Evolutionary conservation across 768 basidiomycete species (phyloP).

Genomic region (Boletus reticuloceps): DNA sequence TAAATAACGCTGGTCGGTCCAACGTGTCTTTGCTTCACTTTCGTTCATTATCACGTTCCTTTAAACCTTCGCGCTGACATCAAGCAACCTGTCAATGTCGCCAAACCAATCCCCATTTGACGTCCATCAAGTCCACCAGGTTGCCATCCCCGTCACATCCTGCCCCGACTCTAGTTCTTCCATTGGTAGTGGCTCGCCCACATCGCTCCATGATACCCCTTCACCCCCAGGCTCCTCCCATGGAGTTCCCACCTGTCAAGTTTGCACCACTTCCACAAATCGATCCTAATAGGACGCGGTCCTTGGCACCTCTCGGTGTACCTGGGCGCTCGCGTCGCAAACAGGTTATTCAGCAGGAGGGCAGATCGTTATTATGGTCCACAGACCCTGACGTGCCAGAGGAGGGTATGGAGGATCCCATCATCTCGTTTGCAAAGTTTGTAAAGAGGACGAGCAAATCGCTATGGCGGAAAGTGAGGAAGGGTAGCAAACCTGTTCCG

Average conservation of each 20-base stretch:
- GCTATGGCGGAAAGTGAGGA: conserved; percentile 49
- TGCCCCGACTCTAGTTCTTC: conserved; percentile 20
- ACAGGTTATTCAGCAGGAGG: conserved; percentile 16
- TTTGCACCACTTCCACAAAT: conserved; percentile 61
- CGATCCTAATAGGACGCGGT: conserved; percentile 48
- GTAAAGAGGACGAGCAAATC: conserved; percentile 42
- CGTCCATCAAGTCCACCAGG: conserved; percentile 17
- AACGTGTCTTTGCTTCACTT: conserved; percentile 1
- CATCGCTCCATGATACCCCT: conserved; percentile 6
- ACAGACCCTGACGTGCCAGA: conserved; percentile 23
- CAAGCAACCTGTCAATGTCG: conserved; percentile 10
- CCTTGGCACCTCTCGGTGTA: conserved; percentile 51
- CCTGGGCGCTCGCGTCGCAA: conserved; percentile 39
- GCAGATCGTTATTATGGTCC: conserved; percentile 19
- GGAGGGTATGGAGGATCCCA: conserved; percentile 43
- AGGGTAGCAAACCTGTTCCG: conserved; percentile 24
- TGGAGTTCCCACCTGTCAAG: conserved; percentile 39
- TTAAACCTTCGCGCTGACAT: neutral
- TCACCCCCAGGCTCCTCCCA: conserved; percentile 17
- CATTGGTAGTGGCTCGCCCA: conserved; percentile 10
- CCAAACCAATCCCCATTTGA: conserved; percentile 6
- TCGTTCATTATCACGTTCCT: conserved; percentile 26
- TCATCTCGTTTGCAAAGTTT: conserved; percentile 47
- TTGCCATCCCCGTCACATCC: conserved; percentile 9
- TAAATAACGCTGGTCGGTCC: conserved; percentile 14